Base-by-base conservation (phyloP, 306 rosid genomes). In the Ormosia semicastrata region DNA sequence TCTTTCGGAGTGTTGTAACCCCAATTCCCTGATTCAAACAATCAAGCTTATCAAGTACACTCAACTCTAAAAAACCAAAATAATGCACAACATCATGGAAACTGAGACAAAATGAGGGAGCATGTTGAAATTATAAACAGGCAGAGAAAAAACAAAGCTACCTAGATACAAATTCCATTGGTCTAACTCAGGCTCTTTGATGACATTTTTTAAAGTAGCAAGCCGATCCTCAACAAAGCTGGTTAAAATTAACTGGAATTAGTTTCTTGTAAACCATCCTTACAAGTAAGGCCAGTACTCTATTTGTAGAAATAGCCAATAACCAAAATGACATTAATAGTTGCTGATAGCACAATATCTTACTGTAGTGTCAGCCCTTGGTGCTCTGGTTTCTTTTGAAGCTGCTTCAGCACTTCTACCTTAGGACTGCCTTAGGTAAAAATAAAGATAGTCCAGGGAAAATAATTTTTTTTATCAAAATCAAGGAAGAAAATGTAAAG, bases 151-250 rank as follows among this genome's bases (percentile, higher is more conserved):
- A 37, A 70, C 32, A 46, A 33, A 4, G 40, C 17, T 89, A 92
- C 99, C 98, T 36, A 90, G 87, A 86, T 90, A 95, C 85, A 95
- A 84, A 47, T 88, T 93, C 99, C 99, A 95, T 57, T 82, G 87
- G 80, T 92, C 92, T 84, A 95, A 83, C 83, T 95, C 98, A 4
- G 94, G 90, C 89, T 93, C 98, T 72, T 89, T 93, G 82, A 91
- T 92, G 44, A 95, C 98, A 72, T 95, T 93, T 80, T 89, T 95
- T 43, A 90, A 87, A 66, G 97, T 93, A 58, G 94, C 98, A 29
- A 95, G 87, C 46, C 95, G 89, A 79, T 95, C 98, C 88, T 95
- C 98, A 14, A 93, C 97, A 82, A 95, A 95, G 88, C 99, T 93
- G 90, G 56, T 77, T 73, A 85, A 66, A 66, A 73, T 59, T 30